Base-by-base conservation (phyloP, 305 asterid genomes). In the Fraxinus baroniana region DNA sequence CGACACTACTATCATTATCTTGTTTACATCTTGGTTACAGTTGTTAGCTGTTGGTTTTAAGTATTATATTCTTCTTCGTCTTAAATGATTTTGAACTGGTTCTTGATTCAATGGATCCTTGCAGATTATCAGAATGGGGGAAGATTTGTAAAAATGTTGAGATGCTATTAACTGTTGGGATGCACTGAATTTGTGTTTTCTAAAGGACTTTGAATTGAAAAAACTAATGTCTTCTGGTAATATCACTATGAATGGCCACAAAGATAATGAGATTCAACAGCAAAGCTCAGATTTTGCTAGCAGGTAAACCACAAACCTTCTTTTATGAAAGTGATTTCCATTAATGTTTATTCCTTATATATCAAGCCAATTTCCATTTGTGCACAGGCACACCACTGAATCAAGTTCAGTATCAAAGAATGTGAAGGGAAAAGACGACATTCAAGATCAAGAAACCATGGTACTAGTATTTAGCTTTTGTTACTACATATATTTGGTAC, bases 371-470 rank as follows among this genome's bases (percentile, higher is more conserved):
- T 70, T 35, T 85, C 78, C 66, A 46, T 80, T 74, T 87, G 72
- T 66, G 77, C 83, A 60, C 90, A 94, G 97, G 89, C 87, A 83
- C 79, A 86, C 86, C 84, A 74, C 88, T 82, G 94, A 87, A 87
- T 82, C 89, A 84, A 86, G 89, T 82, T 88, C 92, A 24, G 79
- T 80, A 75, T 86, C 90, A 24, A 89, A 88, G 80, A 86, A 81
- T 83, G 86, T 86, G 83, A 91, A 89, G 84, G 98, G 87, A 79
- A 89, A 86, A 84, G 94, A 92, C 82, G 84, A 83, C 82, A 81
- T 87, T 75, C 87, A 89, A 84, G 98, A 91, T 80, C 91, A 87
- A 88, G 97, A 93, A 89, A 87, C 91, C 37, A 86, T 89, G 97
- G 98, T 94, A 93, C 81, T 78, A 28, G 70, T 76, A 41, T 41